Evolutionary conservation across 2,329 filamentous ascomycete genomes (phyloP).

Genomic region (Corynespora cassiicola): DNA sequence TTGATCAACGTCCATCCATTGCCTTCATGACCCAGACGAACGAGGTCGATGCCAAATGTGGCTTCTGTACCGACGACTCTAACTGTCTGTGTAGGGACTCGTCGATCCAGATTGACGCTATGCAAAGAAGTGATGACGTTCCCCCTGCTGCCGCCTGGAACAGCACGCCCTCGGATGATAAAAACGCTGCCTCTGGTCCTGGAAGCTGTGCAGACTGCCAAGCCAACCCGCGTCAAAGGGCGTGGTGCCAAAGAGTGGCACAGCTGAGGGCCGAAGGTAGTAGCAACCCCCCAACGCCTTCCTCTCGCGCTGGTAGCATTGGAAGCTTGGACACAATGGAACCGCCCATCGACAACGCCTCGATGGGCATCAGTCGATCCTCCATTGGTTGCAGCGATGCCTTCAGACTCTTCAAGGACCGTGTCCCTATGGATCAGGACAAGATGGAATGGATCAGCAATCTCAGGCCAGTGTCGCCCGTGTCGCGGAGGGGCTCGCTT

Average conservation of each 20-base stretch:
- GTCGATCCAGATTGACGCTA: slow-evolving; percentile 19
- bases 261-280: slow-evolving; percentile 28
- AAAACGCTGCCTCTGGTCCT: slow-evolving; percentile 22
- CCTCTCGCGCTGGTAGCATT: slow-evolving; percentile 29
- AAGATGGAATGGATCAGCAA: slow-evolving; percentile 38
- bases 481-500: slow-evolving; percentile 5
- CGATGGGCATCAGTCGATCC: slow-evolving; percentile 18
- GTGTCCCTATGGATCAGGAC: slow-evolving; percentile 37
- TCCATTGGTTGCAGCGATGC: slow-evolving; percentile 43
- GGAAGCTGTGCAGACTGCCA: slow-evolving; percentile 45
- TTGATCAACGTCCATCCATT: slow-evolving; percentile 24
- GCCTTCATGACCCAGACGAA: slow-evolving; percentile 24
- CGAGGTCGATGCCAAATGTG: slow-evolving; percentile 31
- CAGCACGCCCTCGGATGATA: slow-evolving; percentile 4
- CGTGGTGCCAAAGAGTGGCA: slow-evolving; percentile 44
- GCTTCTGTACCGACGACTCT: slow-evolving; percentile 39
- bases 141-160: slow-evolving; percentile 11
- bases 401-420: slow-evolving; percentile 41
- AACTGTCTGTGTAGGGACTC: slow-evolving; percentile 38
- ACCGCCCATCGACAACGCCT: slow-evolving; percentile 25
- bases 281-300: slow-evolving; percentile 14
- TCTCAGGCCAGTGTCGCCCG: slow-evolving; percentile 31
- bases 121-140: slow-evolving; percentile 15
- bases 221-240: slow-evolving; percentile 39
- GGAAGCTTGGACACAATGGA: slow-evolving; percentile 33